Base-by-base conservation (phyloP, 345 rosid species). In the Melaleuca alternifolia region DNA sequence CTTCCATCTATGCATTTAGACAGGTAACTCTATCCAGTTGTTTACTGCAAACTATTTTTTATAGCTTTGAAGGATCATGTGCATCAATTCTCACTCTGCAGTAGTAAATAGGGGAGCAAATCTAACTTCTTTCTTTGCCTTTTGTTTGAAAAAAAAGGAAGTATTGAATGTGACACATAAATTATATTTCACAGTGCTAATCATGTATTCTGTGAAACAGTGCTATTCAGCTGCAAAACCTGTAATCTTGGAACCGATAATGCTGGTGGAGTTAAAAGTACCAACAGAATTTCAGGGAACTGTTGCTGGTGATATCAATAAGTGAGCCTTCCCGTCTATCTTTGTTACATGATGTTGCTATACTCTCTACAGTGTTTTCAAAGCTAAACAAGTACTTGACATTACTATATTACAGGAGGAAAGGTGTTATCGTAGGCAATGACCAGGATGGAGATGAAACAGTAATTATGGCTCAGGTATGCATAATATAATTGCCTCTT, bases 221-320 rank as follows among this genome's bases (percentile, higher is more conserved):
- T 96, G 98, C 90, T 98, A 98, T 87, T 33, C 94, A 51, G 94
- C 96, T 76, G 98, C 99, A 83, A 95, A 87, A 88, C 99, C 99
- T 85, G 97, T 93, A 86, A 96, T 98, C 79, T 89, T 98, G 89
- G 99, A 98, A 91, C 99, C 99, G 14, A 91, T 98, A 61, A 98
- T 98, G 99, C 85, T 94, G 92, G 98, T 98, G 41, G 99, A 98
- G 93, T 90, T 98, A 89, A 98, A 98, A 91, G 95, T 94, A 21
- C 99, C 99, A 14, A 94, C 98, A 30, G 99, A 98, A 85, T 96
- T 95, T 91, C 99, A 98, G 95, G 99, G 99, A 15, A 92, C 96
- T 51, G 98, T 95, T 77, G 96, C 97, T 85, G 99, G 99, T 89
- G 99, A 97, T 91, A 92, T 97, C 83, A 97, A 97, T 94, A 97